Evolutionary conservation across 2,329 filamentous ascomycete genomes (phyloP).

Genomic region (Stagonosporopsis vannaccii): DNA sequence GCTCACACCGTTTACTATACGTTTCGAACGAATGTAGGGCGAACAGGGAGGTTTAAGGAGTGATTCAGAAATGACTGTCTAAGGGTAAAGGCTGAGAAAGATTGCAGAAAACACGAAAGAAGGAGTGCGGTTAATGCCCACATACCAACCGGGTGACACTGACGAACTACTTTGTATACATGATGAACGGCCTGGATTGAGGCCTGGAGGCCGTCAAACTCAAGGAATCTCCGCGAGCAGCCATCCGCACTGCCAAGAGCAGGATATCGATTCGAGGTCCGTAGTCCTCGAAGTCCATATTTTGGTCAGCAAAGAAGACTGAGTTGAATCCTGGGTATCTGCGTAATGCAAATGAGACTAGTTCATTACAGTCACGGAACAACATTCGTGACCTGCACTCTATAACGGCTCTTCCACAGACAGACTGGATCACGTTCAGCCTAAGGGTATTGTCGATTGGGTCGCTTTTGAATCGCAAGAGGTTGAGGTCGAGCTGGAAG

Average conservation of each 20-base stretch:
- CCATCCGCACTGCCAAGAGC: conserved; percentile 7
- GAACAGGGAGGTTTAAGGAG: neutral
- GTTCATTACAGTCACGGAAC: neutral
- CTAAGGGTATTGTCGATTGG: too few species aligned
- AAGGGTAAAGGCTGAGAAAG: neutral
- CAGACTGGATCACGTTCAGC: neutral
- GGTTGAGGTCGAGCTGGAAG: neutral
- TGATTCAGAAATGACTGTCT: neutral
- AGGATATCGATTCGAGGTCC: conserved; percentile 2
- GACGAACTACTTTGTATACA: conserved; percentile 7
- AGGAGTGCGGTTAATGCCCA: neutral
- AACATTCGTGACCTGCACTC: neutral
- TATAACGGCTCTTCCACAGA: too few species aligned
- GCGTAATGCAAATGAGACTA: neutral
- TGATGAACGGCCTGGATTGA: conserved; percentile 1
- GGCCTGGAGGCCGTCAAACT: conserved; percentile 8
- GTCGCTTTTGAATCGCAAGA: neutral
- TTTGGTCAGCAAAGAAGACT: neutral
- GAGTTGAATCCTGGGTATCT: neutral
- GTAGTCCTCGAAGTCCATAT: conserved; percentile 6
- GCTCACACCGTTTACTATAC: neutral
- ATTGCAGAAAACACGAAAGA: neutral
- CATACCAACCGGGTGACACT: neutral
- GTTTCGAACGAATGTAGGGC: neutral
- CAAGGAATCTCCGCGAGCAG: conserved; percentile 5